A percentile compares a stretch with the other conserved stretches of the same genome.
phyloP scores from a whole-genome alignment of 805 yeast genomes.

The Peterozyma toletana region DNA sequence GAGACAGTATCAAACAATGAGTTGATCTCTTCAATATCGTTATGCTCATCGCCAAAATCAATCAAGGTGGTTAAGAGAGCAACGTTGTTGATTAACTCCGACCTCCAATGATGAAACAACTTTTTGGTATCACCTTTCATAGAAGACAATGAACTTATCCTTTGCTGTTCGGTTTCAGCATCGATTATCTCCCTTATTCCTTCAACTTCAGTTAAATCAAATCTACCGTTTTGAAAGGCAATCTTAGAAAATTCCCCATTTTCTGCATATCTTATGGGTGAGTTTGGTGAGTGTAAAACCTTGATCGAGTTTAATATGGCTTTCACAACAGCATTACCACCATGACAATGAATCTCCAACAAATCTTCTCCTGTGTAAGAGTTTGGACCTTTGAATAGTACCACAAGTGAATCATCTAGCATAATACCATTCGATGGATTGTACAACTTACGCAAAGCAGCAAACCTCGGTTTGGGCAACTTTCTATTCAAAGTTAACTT shows the following conservation, averaged over 20 bases:
- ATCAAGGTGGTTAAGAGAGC: slow-evolving; percentile 82
- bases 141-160: slow-evolving; percentile 66
- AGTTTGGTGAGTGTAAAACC: slow-evolving; percentile 36
- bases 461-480: slow-evolving; percentile 41
- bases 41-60: slow-evolving; percentile 90
- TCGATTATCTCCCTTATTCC: slow-evolving; percentile 84
- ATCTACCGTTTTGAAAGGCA: slow-evolving; percentile 76
- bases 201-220: slow-evolving; percentile 86
- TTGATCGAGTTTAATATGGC: slow-evolving; percentile 62
- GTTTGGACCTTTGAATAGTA: slow-evolving; percentile 64
- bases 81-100: slow-evolving; percentile 50
- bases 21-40: slow-evolving; percentile 58
- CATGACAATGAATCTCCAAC: slow-evolving; percentile 87
- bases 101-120: slow-evolving; percentile 61
- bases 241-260: slow-evolving; percentile 88
- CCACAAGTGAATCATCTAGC: slow-evolving; percentile 70
- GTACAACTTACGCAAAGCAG: slow-evolving; percentile 54
- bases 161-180: slow-evolving; percentile 89
- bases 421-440: slow-evolving; percentile 29
- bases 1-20: slow-evolving; percentile 45
- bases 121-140: slow-evolving; percentile 61
- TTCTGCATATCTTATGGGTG: slow-evolving; percentile 71
- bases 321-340: slow-evolving; percentile 79
- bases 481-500: slow-evolving; percentile 33
- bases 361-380: slow-evolving; percentile 92